A percentile compares a stretch with the other conserved stretches of the same genome.
Evolutionary conservation across 257 asterid genomes (phyloP).

Genomic region (Salvia hispanica): DNA sequence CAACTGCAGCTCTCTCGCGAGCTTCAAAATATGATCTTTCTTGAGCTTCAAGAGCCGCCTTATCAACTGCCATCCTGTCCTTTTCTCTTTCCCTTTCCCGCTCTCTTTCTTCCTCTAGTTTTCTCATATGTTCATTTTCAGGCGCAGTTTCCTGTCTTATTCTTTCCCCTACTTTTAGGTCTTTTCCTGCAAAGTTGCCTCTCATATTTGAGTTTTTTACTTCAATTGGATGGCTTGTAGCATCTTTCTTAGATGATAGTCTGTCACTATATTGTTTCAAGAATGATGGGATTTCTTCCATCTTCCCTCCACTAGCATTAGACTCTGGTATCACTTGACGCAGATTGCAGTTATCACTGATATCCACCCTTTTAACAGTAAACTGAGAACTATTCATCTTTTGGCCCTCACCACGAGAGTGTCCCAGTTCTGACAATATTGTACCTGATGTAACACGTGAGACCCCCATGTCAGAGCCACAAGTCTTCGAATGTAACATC

Average conservation of each 20-base stretch:
- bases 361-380: constrained; percentile 39
- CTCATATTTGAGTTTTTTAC: constrained; percentile 40
- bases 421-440: constrained; percentile 33
- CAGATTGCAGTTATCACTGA: constrained; percentile 35
- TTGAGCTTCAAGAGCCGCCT: constrained; percentile 60
- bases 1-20: constrained; percentile 65
- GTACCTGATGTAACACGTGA: constrained; percentile 31
- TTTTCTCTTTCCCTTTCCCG: constrained; percentile 96
- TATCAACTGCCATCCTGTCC: constrained; percentile 87
- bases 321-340: constrained; percentile 40
- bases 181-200: constrained; percentile 40
- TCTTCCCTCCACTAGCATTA: constrained; percentile 45
- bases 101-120: constrained; percentile 81
- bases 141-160: constrained; percentile 50
- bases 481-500: constrained; percentile 35
- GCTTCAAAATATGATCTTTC: constrained; percentile 66
- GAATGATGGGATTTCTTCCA: constrained; percentile 43
- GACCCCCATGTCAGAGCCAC: constrained; percentile 36
- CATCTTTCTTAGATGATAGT: constrained; percentile 34
- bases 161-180: constrained; percentile 46
- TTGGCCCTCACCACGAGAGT: constrained; percentile 33
- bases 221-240: constrained; percentile 41
- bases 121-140: constrained; percentile 58
- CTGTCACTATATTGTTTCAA: constrained; percentile 41
- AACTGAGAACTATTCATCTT: constrained; percentile 35